Evolutionary conservation across 1,139 yeast species (phyloP).

Genomic region (Suhomyces wounanorum): DNA sequence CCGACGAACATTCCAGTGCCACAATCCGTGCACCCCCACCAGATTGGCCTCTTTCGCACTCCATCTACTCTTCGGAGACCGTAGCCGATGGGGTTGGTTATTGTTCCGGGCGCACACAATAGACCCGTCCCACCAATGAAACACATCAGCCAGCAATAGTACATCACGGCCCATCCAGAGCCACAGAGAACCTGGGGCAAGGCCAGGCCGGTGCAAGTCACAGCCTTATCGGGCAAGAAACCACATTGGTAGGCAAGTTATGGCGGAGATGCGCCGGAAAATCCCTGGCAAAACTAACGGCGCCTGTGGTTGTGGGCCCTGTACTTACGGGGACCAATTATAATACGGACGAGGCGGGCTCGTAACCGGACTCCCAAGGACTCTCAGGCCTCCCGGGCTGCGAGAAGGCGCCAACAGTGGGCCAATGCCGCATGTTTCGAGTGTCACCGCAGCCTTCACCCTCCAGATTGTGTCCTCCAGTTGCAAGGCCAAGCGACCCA

Average conservation of each 20-base stretch:
- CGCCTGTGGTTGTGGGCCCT: background rate
- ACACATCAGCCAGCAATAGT: too few species aligned
- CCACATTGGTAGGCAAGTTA: background rate
- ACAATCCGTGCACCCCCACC: background rate
- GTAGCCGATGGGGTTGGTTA: background rate
- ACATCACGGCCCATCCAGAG: too few species aligned
- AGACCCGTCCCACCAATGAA: background rate
- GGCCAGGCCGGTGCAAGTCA: background rate
- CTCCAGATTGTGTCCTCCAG: background rate
- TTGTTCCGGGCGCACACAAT: background rate
- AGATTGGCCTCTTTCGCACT: background rate
- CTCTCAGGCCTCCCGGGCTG: background rate
- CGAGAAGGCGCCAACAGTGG: background rate
- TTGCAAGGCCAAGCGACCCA: background rate
- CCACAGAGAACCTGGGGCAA: too few species aligned
- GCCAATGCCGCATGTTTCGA: background rate
- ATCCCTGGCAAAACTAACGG: background rate
- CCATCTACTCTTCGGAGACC: background rate
- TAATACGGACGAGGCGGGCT: background rate
- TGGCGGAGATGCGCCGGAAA: background rate
- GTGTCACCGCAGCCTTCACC: background rate
- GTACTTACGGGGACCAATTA: background rate
- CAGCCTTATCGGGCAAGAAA: background rate
- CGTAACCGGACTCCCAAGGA: background rate
- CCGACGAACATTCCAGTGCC: too few species aligned